Conservation (phyloP, 163 green algal genomes). For the Chlamydomonas reinhardtii region DNA sequence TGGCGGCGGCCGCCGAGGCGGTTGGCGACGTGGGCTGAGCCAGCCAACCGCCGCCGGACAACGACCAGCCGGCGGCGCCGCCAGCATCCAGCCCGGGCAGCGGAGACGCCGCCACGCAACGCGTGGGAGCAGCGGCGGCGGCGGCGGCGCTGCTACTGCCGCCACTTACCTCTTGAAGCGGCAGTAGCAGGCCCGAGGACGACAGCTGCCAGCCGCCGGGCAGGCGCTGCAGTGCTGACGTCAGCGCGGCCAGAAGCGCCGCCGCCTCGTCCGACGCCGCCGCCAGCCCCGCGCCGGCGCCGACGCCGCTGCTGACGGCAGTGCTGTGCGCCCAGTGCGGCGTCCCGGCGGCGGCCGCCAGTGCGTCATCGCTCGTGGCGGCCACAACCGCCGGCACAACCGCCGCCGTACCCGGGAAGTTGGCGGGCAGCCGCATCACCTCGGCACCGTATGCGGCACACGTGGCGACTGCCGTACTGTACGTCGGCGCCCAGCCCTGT, state of each 20-base stretch:
- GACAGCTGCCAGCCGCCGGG: constrained; percentile 4
- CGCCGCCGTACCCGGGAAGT: background rate
- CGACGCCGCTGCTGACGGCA: constrained; percentile 2
- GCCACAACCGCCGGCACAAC: background rate
- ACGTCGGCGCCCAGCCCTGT: background rate
- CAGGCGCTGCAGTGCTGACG: background rate
- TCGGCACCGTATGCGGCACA: constrained; percentile 34
- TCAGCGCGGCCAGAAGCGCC: constrained; percentile 1
- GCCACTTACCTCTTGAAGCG: background rate
- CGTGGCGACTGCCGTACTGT: constrained; percentile 21
- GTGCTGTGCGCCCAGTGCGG: background rate
- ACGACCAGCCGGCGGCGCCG: background rate
- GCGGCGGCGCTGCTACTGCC: background rate
- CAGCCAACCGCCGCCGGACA: background rate
- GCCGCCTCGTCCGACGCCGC: background rate
- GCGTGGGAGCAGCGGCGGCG: no score
- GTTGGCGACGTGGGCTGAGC: background rate
- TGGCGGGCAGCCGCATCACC: background rate
- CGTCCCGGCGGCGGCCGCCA: background rate
- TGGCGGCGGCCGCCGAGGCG: background rate
- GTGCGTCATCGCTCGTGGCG: background rate
- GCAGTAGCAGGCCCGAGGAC: constrained; percentile 6
- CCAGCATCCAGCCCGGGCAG: background rate
- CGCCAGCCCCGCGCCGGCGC: background rate
- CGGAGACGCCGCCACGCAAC: background rate